Evolutionary conservation across 1,284 basidiomycete species (phyloP).

Genomic region (Kwoniella shivajii): DNA sequence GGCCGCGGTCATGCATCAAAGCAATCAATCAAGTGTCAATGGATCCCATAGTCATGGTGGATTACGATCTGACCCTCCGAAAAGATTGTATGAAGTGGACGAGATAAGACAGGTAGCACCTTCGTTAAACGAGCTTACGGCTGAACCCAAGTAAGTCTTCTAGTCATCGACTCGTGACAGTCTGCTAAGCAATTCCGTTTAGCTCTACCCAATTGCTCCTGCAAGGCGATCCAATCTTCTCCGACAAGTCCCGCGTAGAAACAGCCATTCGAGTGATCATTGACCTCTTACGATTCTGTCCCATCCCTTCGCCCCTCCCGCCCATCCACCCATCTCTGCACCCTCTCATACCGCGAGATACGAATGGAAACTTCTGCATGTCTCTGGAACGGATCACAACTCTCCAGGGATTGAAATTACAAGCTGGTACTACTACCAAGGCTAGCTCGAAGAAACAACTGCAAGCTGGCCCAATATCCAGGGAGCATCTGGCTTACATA

Average conservation of each 20-base stretch:
- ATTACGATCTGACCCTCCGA: conserved; percentile 45
- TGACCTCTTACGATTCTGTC: conserved; percentile 45
- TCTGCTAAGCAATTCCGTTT: conserved; percentile 11
- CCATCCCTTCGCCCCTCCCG: conserved; percentile 21
- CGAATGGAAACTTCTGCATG: conserved; percentile 33
- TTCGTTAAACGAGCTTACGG: conserved; percentile 33
- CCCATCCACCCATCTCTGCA: conserved; percentile 25
- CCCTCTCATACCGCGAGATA: conserved; percentile 31
- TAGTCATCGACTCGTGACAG: not conserved
- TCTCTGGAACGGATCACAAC: conserved; percentile 43
- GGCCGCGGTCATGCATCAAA: not conserved
- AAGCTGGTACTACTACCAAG: conserved; percentile 49
- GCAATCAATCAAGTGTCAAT: conserved; percentile 17
- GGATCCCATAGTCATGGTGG: conserved; percentile 34
- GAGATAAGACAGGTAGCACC: conserved; percentile 28
- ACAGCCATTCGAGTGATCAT: conserved; percentile 52
- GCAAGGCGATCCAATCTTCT: conserved; percentile 49
- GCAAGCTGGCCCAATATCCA: conserved; percentile 42
- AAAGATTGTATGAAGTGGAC: conserved; percentile 41
- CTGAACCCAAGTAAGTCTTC: conserved; percentile 15
- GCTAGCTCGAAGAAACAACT: conserved; percentile 49
- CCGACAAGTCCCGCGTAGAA: conserved; percentile 50
- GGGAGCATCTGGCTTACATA: conserved; percentile 42
- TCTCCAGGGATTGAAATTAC: conserved; percentile 42
- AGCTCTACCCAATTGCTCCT: conserved; percentile 42